Evolutionary conservation across 2,329 filamentous ascomycete species (phyloP).

Genomic region (Aureobasidium sp.): DNA sequence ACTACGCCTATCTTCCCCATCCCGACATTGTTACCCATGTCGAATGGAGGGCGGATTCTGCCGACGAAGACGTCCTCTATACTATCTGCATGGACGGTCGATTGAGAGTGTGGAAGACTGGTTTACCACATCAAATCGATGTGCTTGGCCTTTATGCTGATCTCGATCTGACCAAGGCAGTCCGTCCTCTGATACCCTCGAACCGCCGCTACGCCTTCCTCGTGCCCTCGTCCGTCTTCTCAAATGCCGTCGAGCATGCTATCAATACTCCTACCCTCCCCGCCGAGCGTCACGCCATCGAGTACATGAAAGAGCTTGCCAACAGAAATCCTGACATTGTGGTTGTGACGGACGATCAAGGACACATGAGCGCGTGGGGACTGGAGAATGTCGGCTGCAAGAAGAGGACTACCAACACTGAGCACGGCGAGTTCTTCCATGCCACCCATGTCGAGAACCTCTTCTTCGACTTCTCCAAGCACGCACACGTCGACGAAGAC

Average conservation of each 20-base stretch:
- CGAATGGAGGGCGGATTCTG: slow-evolving; percentile 64
- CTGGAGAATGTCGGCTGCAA: slow-evolving; percentile 78
- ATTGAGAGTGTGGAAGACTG: slow-evolving; percentile 75
- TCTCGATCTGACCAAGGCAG: slow-evolving; percentile 67
- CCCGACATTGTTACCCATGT: slow-evolving; percentile 71
- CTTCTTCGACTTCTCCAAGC: slow-evolving; percentile 32
- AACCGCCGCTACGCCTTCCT: slow-evolving; percentile 65
- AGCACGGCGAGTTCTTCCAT: slow-evolving; percentile 60
- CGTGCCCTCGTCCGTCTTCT: slow-evolving; percentile 75
- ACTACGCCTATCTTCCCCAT: slow-evolving; percentile 85
- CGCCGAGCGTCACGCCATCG: slow-evolving; percentile 59
- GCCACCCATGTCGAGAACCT: slow-evolving; percentile 68
- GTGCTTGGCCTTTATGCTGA: slow-evolving; percentile 73
- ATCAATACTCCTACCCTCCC: slow-evolving; percentile 32
- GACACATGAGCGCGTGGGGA: slow-evolving; percentile 87
- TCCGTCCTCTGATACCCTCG: slow-evolving; percentile 46
- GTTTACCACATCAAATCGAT: slow-evolving; percentile 63
- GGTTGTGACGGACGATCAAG: slow-evolving; percentile 73
- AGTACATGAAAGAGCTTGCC: slow-evolving; percentile 78
- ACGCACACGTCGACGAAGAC: slow-evolving; percentile 33
- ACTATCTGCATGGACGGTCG: slow-evolving; percentile 77
- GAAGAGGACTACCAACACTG: slow-evolving; percentile 43
- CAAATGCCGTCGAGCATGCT: slow-evolving; percentile 62
- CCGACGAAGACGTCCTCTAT: slow-evolving; percentile 73
- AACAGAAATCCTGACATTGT: slow-evolving; percentile 83